Base-by-base conservation (phyloP, 306 rosid species). In the Argentina anserina region DNA sequence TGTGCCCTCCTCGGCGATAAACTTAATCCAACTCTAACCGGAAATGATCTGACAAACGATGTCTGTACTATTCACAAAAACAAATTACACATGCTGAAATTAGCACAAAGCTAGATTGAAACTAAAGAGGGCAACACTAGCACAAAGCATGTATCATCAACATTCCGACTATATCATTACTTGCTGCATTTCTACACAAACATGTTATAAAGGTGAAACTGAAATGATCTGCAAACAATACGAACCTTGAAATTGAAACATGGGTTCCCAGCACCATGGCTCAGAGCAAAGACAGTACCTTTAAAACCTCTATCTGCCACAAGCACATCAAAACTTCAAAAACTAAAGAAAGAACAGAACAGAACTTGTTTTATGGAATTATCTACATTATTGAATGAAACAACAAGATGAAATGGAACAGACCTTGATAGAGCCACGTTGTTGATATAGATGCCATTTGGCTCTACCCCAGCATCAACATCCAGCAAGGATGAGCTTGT, bases 231-330 rank as follows among this genome's bases (percentile, higher is more conserved):
- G n/a, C 9, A 28, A 15, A 49, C 56, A 53, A 60, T 3, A 33
- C 23, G 36, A 40, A 88, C 98, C 98, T 87, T 83, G 46, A 65
- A 84, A 78, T 75, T 90, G 78, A 87, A 86, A 75, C 81, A 72
- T 28, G 84, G 81, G 69, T 78, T 93, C 77, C 81, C 74, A 13
- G 82, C 36, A 69, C 58, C 71, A 80, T 73, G 80, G 46, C 65
- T 74, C 40, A 82, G 88, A 34, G 85, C 53, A 69, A 82, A 84
- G 55, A 86, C 74, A 80, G 81, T 53, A 41, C 79, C 73, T 55
- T 58, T 74, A 69, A 76, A 49, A 66, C 84, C 85, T 74, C 75
- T 79, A 75, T 83, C 90, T 83, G 75, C 69, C 77, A 82, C 50
- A 70, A 12, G 8, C 76, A 71, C 29, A 41, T 70, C 71, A 52